A percentile compares a stretch with the other conserved stretches of the same genome.
Evolutionary conservation across 768 basidiomycete species (phyloP).

Genomic region (Collybiopsis confluens): DNA sequence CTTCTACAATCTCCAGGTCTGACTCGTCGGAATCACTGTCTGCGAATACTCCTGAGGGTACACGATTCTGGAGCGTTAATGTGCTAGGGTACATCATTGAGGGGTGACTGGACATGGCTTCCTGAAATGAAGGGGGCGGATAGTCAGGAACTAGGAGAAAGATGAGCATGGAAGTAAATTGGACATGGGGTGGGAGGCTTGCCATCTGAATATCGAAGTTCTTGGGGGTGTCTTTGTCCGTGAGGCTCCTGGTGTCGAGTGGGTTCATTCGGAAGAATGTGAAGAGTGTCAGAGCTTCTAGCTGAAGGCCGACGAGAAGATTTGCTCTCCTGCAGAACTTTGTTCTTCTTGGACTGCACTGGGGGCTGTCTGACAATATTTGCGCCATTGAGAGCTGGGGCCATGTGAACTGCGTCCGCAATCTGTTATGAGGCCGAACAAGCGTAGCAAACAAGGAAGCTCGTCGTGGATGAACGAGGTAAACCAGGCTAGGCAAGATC

Average conservation of each 20-base stretch:
- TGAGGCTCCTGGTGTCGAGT: not conserved
- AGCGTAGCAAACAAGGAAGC: not conserved
- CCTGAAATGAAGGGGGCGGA: slow-evolving; percentile 74
- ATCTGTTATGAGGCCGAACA: slow-evolving; percentile 27
- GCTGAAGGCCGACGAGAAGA: slow-evolving; percentile 32
- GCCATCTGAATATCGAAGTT: slow-evolving; percentile 5
- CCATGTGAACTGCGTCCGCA: slow-evolving; percentile 47
- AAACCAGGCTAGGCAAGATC: not conserved
- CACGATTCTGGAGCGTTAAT: slow-evolving; percentile 27
- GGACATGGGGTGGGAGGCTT: not conserved
- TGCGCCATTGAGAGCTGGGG: slow-evolving; percentile 38
- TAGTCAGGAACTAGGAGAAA: slow-evolving; percentile 45
- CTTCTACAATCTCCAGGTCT: slow-evolving; percentile 46
- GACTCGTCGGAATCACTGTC: slow-evolving; percentile 47
- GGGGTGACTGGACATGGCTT: slow-evolving; percentile 52
- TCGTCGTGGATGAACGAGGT: slow-evolving; percentile 8
- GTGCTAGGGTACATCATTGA: slow-evolving; percentile 35
- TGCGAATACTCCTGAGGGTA: not conserved
- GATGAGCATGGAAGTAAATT: no score
- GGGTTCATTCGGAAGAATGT: not conserved
- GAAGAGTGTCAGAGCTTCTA: slow-evolving; percentile 19
- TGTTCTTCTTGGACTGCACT: no score
- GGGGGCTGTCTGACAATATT: no score
- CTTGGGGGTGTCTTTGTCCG: not conserved
- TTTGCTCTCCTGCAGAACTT: no score